A percentile compares a stretch with the other conserved stretches of the same genome.
These are phyloP conservation scores for Melanomma pulvis-pyrius DNA, from an alignment of 495 filamentous ascomycete species.

Conservation along the genomic window DNA sequence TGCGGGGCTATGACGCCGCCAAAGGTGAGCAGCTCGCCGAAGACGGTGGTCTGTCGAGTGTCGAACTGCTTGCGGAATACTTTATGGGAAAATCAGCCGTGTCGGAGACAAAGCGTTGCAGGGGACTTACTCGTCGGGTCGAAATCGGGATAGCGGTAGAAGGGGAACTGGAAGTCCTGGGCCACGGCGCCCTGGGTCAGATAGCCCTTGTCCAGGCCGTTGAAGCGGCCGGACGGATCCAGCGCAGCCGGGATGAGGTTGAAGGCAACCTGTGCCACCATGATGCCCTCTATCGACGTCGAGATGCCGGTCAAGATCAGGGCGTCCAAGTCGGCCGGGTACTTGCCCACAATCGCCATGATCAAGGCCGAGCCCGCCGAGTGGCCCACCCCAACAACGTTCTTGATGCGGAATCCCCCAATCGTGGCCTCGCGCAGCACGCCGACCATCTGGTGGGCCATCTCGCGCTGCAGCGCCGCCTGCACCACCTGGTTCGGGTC, in stretches of 20 bases:
- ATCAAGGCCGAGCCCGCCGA: slow-evolving; percentile 44
- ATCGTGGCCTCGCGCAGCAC: slow-evolving; percentile 36
- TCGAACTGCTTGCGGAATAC: slow-evolving; percentile 4
- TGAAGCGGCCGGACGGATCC: no score
- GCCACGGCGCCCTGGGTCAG: neutral
- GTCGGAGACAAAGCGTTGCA: neutral
- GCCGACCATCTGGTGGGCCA: slow-evolving; percentile 45
- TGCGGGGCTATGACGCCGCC: neutral
- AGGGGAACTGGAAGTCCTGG: slow-evolving; percentile 15
- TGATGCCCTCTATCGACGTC: neutral
- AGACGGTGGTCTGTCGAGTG: neutral
- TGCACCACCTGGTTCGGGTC: slow-evolving; percentile 48
- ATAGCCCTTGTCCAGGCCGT: neutral
- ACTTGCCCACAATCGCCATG: slow-evolving; percentile 33
- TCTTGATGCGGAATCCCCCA: slow-evolving; percentile 37
- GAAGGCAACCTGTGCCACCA: neutral
- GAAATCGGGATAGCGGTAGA: slow-evolving; percentile 19
- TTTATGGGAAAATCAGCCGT: neutral
- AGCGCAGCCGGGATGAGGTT: no score
- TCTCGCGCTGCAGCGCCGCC: slow-evolving; percentile 45
- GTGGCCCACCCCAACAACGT: slow-evolving; percentile 50
- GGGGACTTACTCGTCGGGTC: neutral
- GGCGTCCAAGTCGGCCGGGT: slow-evolving; percentile 44
- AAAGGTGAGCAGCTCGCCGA: slow-evolving; percentile 11
- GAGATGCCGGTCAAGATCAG: slow-evolving; percentile 40